Evolutionary conservation across 495 filamentous ascomycete species (phyloP).

Genomic region (Trichocladium antarcticum): DNA sequence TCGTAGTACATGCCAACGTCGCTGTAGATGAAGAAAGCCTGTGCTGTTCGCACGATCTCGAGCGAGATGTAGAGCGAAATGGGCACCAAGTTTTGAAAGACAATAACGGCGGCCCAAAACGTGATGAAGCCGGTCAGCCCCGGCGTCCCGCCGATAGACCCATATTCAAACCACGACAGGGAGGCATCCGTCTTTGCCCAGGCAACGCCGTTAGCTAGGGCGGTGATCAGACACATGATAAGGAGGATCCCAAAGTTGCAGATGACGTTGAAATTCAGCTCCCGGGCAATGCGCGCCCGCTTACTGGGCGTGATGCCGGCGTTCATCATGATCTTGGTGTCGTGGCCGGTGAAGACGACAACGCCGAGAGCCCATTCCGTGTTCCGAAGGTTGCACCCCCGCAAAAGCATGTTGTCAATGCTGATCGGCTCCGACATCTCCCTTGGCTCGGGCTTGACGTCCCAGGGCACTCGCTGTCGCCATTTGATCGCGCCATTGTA

Average conservation of each 20-base stretch:
- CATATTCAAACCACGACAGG: slow-evolving; percentile 74
- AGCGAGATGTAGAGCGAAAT: slow-evolving; percentile 97
- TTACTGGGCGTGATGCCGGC: slow-evolving; percentile 95
- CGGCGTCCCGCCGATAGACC: slow-evolving; percentile 66
- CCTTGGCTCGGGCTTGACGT: slow-evolving; percentile 45
- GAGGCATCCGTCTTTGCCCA: slow-evolving; percentile 69
- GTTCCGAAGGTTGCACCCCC: slow-evolving; percentile 87
- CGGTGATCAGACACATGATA: slow-evolving; percentile 78
- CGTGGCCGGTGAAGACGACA: slow-evolving; percentile 92
- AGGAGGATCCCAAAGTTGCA: slow-evolving; percentile 92
- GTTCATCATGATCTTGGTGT: slow-evolving; percentile 99
- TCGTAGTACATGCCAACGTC: slow-evolving; percentile 96
- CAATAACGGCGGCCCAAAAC: slow-evolving; percentile 86
- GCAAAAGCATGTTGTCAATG: slow-evolving; percentile 89
- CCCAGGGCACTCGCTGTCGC: slow-evolving; percentile 58
- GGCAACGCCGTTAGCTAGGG: slow-evolving; percentile 69
- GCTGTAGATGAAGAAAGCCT: slow-evolving; percentile 96
- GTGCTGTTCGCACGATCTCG: slow-evolving; percentile 85
- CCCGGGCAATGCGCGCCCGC: slow-evolving; percentile 76
- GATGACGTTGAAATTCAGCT: slow-evolving; percentile 94
- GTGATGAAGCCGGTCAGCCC: slow-evolving; percentile 83
- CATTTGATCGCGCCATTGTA: slow-evolving; percentile 85
- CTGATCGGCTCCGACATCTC: slow-evolving; percentile 86
- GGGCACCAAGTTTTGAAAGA: slow-evolving; percentile 97
- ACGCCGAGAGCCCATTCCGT: slow-evolving; percentile 94